phyloP scores from a whole-genome alignment of 202 grass and related monocot genomes.

The Brachypodium distachyon region DNA sequence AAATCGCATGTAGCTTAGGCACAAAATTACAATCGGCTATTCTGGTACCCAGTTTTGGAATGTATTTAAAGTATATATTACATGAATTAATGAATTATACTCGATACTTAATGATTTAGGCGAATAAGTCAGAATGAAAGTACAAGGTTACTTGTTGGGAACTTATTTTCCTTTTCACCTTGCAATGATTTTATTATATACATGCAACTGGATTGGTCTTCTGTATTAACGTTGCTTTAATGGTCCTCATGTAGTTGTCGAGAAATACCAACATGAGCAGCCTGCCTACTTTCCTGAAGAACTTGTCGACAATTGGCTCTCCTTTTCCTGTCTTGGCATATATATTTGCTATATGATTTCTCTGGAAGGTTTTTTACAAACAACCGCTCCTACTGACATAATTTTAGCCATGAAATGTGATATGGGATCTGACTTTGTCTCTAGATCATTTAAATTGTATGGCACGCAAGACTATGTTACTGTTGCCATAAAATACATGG shows the following conservation, averaged over 20 bases:
- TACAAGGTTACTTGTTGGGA: neutral
- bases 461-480: slow-evolving; percentile 2
- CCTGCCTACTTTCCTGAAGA: slow-evolving; percentile 65
- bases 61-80: neutral
- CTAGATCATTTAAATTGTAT: slow-evolving; percentile 42
- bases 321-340: slow-evolving; percentile 49
- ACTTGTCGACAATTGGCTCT: slow-evolving; percentile 53
- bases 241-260: slow-evolving; percentile 28
- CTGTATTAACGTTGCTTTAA: slow-evolving; percentile 9
- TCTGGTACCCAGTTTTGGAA: neutral
- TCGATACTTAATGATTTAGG: neutral
- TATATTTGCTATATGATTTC: slow-evolving; percentile 74
- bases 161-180: neutral
- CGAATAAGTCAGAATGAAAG: neutral
- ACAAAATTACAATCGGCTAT: neutral
- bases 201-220: neutral
- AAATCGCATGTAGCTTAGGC: neutral
- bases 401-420: slow-evolving; percentile 54
- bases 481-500: slow-evolving; percentile 28
- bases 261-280: slow-evolving; percentile 40
- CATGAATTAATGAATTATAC: neutral
- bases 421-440: slow-evolving; percentile 48
- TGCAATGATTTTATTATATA: neutral
- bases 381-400: slow-evolving; percentile 33
- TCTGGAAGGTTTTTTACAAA: slow-evolving; percentile 16